Conservation (phyloP, 805 yeast species). For the Yamadazyma sp. region DNA sequence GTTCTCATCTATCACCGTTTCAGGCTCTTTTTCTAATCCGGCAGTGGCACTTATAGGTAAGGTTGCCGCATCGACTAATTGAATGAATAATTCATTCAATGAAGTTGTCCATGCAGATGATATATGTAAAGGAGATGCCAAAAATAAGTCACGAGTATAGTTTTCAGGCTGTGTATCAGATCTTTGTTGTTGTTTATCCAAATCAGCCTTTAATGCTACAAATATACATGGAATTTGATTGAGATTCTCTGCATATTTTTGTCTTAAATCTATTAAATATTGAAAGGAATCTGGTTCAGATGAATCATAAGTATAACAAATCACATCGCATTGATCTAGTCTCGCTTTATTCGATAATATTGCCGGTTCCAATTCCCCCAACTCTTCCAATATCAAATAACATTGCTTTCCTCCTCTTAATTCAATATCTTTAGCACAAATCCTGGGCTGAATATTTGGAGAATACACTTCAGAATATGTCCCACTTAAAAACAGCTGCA, state of each 20-base stretch:
- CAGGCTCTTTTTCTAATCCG: slow-evolving; percentile 61
- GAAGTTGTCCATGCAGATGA: slow-evolving; percentile 90
- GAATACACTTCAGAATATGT: slow-evolving; percentile 66
- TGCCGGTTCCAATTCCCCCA: slow-evolving; percentile 84
- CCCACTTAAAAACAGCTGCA: slow-evolving; percentile 79
- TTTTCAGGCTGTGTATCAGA: slow-evolving; percentile 84
- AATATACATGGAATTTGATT: slow-evolving; percentile 74
- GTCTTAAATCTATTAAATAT: slow-evolving; percentile 67
- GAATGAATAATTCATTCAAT: slow-evolving; percentile 77
- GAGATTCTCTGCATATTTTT: slow-evolving; percentile 54
- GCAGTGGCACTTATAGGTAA: slow-evolving; percentile 77
- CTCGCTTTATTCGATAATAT: slow-evolving; percentile 67
- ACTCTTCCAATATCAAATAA: slow-evolving; percentile 83
- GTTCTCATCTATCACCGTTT: slow-evolving; percentile 48
- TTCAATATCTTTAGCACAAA: slow-evolving; percentile 91
- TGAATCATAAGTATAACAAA: slow-evolving; percentile 89
- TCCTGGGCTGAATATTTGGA: slow-evolving; percentile 77
- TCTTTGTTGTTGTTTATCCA: slow-evolving; percentile 93
- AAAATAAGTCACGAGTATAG: slow-evolving; percentile 60
- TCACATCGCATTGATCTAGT: slow-evolving; percentile 82
- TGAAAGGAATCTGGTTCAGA: slow-evolving; percentile 95
- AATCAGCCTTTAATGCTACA: slow-evolving; percentile 92
- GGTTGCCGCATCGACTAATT: slow-evolving; percentile 84
- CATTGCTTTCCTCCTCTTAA: slow-evolving; percentile 94
- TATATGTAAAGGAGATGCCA: slow-evolving; percentile 86